Conservation (phyloP, 1,139 yeast species). For the Zhuliangozyma blackwelliae region DNA sequence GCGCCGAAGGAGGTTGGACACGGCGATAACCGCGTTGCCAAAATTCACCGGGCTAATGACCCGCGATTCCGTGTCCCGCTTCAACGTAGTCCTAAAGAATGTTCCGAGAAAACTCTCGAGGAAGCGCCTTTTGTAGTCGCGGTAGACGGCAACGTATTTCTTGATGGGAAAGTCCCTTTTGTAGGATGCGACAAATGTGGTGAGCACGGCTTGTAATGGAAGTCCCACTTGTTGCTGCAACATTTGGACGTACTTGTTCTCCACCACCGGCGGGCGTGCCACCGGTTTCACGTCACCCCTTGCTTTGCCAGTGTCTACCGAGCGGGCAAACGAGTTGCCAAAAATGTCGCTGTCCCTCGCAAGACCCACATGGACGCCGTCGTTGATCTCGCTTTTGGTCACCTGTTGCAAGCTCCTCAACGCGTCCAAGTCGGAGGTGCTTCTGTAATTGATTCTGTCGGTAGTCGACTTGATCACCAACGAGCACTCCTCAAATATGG, state of each 20-base stretch:
- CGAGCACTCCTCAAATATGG: constrained; percentile 57
- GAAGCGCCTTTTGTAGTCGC: constrained; percentile 3
- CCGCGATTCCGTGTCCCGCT: constrained; percentile 56
- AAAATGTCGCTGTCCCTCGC: constrained; percentile 20
- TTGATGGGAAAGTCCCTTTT: not conserved
- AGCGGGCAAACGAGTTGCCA: constrained; percentile 24
- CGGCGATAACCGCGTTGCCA: constrained; percentile 62
- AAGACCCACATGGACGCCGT: constrained; percentile 8
- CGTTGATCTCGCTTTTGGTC: constrained; percentile 7
- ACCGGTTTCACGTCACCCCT: too few species aligned
- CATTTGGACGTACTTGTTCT: not conserved
- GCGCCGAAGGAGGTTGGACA: constrained; percentile 54
- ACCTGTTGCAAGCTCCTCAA: constrained; percentile 18
- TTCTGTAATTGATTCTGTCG: constrained; percentile 36
- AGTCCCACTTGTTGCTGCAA: not conserved
- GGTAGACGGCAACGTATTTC: constrained; percentile 1
- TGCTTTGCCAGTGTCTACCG: not conserved
- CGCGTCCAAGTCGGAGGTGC: constrained; percentile 27
- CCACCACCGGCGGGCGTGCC: not conserved
- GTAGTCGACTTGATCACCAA: constrained; percentile 47
- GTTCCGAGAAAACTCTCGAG: constrained; percentile 36
- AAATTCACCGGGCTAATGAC: constrained; percentile 54
- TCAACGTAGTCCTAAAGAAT: constrained; percentile 44
- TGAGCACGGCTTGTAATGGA: constrained; percentile 1
- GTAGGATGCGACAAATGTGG: not conserved